Conservation (phyloP, 2,329 filamentous ascomycete genomes). For the Fusarium udum region DNA sequence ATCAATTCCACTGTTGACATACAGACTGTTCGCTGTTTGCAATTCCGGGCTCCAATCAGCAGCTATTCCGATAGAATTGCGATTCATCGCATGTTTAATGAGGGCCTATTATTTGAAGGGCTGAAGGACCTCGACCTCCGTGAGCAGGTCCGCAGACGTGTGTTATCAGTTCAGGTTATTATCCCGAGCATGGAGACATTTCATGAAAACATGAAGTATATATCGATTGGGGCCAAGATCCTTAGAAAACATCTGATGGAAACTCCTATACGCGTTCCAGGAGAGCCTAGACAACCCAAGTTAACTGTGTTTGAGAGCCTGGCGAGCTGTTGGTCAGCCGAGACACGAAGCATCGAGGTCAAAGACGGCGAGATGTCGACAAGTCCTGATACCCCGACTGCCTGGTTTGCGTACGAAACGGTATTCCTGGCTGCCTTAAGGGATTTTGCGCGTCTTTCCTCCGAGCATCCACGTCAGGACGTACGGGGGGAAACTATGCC, state of each 20-base stretch:
- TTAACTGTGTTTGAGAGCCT: background rate
- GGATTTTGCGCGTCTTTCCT: background rate
- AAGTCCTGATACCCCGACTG: background rate
- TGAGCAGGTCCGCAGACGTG: background rate
- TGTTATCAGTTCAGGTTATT: constrained; percentile 1
- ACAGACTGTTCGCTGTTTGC: background rate
- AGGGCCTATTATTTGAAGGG: background rate
- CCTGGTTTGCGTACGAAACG: background rate
- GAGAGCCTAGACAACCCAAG: background rate
- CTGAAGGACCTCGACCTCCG: background rate
- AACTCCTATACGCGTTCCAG: background rate
- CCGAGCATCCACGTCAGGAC: background rate
- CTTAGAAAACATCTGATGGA: background rate
- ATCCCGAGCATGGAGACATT: constrained; percentile 2
- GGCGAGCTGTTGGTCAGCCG: background rate
- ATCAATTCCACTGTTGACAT: background rate
- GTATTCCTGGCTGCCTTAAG: background rate
- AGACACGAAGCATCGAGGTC: background rate
- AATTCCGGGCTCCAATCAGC: background rate
- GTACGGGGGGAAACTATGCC: constrained; percentile 3
- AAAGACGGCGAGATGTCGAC: background rate
- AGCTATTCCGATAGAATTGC: background rate
- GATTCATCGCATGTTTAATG: background rate
- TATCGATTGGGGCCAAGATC: background rate
- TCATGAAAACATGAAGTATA: constrained; percentile 1